These are phyloP conservation scores for Flaveria bidentis DNA, from an alignment of 129 eudicot genomes.

Conservation along the genomic window DNA sequence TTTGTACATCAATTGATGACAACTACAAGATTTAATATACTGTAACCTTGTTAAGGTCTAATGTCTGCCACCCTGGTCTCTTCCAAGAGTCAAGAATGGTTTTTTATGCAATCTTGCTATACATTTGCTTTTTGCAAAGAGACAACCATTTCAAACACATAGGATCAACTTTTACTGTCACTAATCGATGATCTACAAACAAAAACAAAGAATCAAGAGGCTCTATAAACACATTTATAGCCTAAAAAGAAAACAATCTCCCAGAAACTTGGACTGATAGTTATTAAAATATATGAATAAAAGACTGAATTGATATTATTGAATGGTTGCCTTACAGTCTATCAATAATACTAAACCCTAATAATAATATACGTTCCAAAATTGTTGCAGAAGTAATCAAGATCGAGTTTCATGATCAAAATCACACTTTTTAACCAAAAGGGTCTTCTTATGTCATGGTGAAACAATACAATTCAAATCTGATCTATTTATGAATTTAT, in stretches of 20 bases:
- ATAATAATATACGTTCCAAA: background rate
- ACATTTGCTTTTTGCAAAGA: constrained; percentile 2
- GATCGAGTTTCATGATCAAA: background rate
- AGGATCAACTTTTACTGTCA: background rate
- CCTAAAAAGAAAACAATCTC: constrained; percentile 10
- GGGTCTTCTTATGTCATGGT: background rate
- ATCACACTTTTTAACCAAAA: background rate
- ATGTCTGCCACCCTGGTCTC: constrained; percentile 14
- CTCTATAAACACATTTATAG: constrained; percentile 13
- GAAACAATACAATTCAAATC: constrained; percentile 9
- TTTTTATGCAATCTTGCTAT: background rate
- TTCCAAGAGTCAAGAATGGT: constrained; percentile 9
- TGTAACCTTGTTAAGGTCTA: constrained; percentile 6
- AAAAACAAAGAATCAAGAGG: background rate
- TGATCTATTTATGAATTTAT: background rate
- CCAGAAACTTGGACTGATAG: constrained; percentile 12
- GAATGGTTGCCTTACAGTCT: no score
- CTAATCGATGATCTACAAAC: background rate
- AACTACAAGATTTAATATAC: constrained; percentile 27
- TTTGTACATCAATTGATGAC: constrained; percentile 47
- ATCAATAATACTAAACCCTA: no score
- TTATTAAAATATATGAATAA: no score
- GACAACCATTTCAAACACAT: background rate
- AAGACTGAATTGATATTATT: no score
- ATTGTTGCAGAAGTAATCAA: background rate